These are phyloP conservation scores for Triticum timopheevii DNA, from an alignment of 176 grass and related monocot genomes.

Conservation along the genomic window DNA sequence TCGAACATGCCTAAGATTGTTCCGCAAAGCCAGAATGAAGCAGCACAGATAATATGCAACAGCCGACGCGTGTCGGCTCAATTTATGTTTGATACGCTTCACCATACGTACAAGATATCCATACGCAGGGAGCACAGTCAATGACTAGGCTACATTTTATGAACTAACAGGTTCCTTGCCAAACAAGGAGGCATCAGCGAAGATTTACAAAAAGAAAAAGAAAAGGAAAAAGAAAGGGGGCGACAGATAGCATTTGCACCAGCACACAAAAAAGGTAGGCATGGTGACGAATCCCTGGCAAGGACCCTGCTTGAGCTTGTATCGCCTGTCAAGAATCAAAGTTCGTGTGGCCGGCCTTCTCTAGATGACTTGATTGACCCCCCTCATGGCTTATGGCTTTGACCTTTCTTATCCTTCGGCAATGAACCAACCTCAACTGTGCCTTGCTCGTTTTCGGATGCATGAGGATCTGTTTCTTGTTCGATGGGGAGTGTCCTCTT, in stretches of 20 bases:
- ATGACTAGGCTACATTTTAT: neutral
- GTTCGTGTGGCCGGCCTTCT: conserved; percentile 48
- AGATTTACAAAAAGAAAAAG: conserved; percentile 20
- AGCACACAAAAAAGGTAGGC: conserved; percentile 61
- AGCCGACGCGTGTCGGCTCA: neutral
- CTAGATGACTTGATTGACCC: neutral
- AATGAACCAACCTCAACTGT: conserved; percentile 45
- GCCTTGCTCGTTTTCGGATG: conserved; percentile 61
- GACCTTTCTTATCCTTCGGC: conserved; percentile 39
- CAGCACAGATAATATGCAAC: neutral
- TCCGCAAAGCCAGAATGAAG: neutral
- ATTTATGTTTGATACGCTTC: neutral
- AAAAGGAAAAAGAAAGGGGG: neutral
- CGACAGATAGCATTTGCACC: conserved; percentile 35
- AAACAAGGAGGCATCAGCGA: neutral
- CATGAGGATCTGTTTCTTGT: conserved; percentile 51
- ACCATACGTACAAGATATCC: conserved; percentile 13
- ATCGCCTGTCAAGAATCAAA: conserved; percentile 48
- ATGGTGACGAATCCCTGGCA: conserved; percentile 38
- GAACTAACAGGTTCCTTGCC: neutral
- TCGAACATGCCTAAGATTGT: neutral
- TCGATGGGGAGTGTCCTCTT: conserved; percentile 92
- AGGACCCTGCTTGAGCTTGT: neutral
- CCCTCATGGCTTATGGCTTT: neutral
- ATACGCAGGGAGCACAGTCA: neutral